Percentiles rank a stretch among this genome's conserved stretches.
These are phyloP conservation scores for Glycine latifolia DNA, from an alignment of 306 rosid species.

Conservation along the genomic window DNA sequence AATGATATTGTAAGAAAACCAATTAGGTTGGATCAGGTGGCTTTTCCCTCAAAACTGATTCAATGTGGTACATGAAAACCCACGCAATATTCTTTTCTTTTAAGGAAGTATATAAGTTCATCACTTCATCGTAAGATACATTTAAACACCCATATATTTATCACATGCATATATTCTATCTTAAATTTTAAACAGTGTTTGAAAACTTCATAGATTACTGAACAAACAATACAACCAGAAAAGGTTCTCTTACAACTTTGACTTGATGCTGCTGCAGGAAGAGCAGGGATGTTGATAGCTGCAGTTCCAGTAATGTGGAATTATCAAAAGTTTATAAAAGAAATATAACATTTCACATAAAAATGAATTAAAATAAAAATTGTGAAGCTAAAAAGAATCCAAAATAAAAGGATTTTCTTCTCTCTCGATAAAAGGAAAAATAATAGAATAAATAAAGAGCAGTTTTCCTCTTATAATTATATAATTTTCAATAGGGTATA, in stretches of 20 bases:
- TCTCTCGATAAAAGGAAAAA: not conserved
- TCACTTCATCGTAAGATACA: not conserved
- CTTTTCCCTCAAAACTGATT: not conserved
- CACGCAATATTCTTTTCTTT: not conserved
- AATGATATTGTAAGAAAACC: not conserved
- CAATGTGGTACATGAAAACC: not conserved
- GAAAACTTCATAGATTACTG: constrained; percentile 29
- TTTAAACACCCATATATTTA: not conserved
- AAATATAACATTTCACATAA: constrained; percentile 11
- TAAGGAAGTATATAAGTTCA: not conserved
- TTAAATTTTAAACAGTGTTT: not conserved
- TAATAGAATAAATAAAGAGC: not conserved
- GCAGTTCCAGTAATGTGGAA: constrained; percentile 48
- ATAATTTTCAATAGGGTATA: constrained; percentile 25
- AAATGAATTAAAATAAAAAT: constrained; percentile 2
- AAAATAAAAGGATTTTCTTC: not conserved
- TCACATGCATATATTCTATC: constrained; percentile 18
- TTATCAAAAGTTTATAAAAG: constrained; percentile 31
- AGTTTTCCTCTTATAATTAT: constrained; percentile 25
- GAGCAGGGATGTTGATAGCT: constrained; percentile 96
- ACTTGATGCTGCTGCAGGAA: constrained; percentile 92
- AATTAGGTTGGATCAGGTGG: not conserved
- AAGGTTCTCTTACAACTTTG: constrained; percentile 64
- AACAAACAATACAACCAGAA: constrained; percentile 28
- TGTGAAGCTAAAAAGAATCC: constrained; percentile 24